Evolutionary conservation across 805 yeast species (phyloP).

Genomic region (Saccharomyces kudriavzevii): DNA sequence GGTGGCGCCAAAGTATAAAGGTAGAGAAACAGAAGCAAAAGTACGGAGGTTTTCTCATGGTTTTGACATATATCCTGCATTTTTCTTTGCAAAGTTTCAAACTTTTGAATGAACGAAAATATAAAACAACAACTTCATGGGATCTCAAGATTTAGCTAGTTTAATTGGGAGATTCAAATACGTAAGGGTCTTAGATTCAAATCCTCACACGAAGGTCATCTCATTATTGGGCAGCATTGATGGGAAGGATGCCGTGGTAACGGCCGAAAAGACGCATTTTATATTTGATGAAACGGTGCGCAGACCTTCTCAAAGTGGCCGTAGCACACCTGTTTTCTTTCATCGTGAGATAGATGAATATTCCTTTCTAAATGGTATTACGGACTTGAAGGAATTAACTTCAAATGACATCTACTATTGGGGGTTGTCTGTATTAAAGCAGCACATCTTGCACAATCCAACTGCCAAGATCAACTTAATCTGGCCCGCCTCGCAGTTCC

Average conservation of each 20-base stretch:
- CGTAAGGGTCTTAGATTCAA: slow-evolving; percentile 41
- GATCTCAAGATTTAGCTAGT: background rate
- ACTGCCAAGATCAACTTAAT: slow-evolving; percentile 67
- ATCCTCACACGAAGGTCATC: slow-evolving; percentile 61
- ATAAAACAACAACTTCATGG: background rate
- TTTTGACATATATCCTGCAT: background rate
- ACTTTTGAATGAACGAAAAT: background rate
- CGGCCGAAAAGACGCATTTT: slow-evolving; percentile 69
- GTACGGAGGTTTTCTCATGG: background rate
- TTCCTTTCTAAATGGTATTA: slow-evolving; percentile 25
- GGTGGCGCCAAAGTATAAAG: background rate
- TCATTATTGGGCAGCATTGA: slow-evolving; percentile 63
- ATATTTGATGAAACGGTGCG: slow-evolving; percentile 24
- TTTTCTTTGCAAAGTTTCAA: background rate
- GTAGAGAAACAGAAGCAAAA: background rate
- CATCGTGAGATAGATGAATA: slow-evolving; percentile 22
- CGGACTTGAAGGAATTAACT: slow-evolving; percentile 37
- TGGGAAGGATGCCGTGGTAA: slow-evolving; percentile 53
- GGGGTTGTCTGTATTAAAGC: slow-evolving; percentile 52
- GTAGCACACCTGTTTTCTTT: slow-evolving; percentile 15
- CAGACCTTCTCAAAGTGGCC: slow-evolving; percentile 3
- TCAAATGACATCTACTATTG: slow-evolving; percentile 79
- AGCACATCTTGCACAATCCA: slow-evolving; percentile 41
- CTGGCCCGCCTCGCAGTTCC: slow-evolving; percentile 83
- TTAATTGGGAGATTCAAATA: slow-evolving; percentile 39